Base-by-base conservation (phyloP, 2,329 filamentous ascomycete genomes). In the Pezicula rhizophila region DNA sequence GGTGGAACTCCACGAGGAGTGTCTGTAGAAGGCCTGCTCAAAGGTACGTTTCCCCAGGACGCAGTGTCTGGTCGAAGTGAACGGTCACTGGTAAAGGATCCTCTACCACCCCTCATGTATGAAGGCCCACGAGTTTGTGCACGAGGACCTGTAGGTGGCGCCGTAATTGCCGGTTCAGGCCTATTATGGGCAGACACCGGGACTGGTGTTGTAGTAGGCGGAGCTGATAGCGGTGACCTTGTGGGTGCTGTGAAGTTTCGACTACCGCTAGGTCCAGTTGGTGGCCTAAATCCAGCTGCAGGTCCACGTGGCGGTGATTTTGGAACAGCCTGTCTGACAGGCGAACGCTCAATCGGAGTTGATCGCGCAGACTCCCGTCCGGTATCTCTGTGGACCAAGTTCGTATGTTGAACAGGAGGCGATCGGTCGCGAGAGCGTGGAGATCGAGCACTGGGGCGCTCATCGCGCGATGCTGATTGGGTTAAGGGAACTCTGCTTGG, bases 401-500 rank as follows among this genome's bases (percentile, higher is more conserved):
- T 46, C 25, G 14, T 18, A 12, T 46, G 52, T 17, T 41, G 17
- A 33, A 31, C 28, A 31, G 49, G 43, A 17, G 61, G 62, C 38
- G 61, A 63, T 35, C 57, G 55, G 35, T 59, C 56, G 46, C 57
- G 59, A 26, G 46, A 43, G 35, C 55, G 49, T 41, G 59, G 61
- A 7, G 63, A 63, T 5, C 58, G 58, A 38, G 52, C 52, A 54
- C 60, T 55, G 14, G 51, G 34, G 23, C 45, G 46, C 5, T 53
- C 52, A 34, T 63, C 60, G 25, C 61, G 68, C 23, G 60, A 56
- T 48, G 64, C 54, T 15, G 64, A 58, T 52, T 68, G 55, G 35
- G 69, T 62, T 15, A 72, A 59, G 42, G 68, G 71, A 44, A 70
- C 61, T 56, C 77, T 72, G 54, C 79, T 81, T 14, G 74, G 72